Evolutionary conservation across 306 rosid genomes (phyloP).

Genomic region (Benincasa hispida): DNA sequence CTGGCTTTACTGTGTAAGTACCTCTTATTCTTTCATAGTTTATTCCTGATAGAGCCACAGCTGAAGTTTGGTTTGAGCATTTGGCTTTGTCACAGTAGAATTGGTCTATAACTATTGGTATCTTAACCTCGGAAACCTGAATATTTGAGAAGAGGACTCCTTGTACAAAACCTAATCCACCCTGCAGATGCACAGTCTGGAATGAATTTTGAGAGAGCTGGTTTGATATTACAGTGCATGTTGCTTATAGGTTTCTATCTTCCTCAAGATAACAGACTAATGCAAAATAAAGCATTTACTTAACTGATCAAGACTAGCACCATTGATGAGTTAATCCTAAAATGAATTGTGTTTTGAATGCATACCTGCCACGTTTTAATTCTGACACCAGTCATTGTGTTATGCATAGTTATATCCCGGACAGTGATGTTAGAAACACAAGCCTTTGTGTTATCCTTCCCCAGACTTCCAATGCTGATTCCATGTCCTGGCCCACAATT

Average conservation of each 20-base stretch:
- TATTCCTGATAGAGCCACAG: conserved; percentile 79
- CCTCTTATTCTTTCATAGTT: conserved; percentile 83
- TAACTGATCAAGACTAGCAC: neutral
- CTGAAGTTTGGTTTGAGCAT: conserved; percentile 67
- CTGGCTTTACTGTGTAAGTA: conserved; percentile 79
- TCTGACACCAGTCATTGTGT: conserved; percentile 90
- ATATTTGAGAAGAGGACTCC: conserved; percentile 84
- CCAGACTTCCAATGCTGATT: conserved; percentile 94
- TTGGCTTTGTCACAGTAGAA: conserved; percentile 76
- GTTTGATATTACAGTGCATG: neutral
- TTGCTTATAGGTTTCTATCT: neutral
- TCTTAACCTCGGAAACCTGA: conserved; percentile 71
- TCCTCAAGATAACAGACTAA: neutral
- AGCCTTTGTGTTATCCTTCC: conserved; percentile 75
- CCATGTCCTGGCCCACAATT: conserved; percentile 98
- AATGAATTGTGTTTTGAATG: neutral
- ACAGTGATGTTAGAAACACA: conserved; percentile 93
- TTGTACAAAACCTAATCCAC: conserved; percentile 87
- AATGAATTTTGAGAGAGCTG: neutral
- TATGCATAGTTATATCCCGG: conserved; percentile 67
- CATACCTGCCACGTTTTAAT: conserved; percentile 99
- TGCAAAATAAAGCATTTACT: neutral
- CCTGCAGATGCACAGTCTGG: conserved; percentile 33
- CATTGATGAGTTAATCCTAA: neutral
- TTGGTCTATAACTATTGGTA: conserved; percentile 90